Base-by-base conservation (phyloP, 2,329 filamentous ascomycete genomes). In the Aspergillus versicolor region DNA sequence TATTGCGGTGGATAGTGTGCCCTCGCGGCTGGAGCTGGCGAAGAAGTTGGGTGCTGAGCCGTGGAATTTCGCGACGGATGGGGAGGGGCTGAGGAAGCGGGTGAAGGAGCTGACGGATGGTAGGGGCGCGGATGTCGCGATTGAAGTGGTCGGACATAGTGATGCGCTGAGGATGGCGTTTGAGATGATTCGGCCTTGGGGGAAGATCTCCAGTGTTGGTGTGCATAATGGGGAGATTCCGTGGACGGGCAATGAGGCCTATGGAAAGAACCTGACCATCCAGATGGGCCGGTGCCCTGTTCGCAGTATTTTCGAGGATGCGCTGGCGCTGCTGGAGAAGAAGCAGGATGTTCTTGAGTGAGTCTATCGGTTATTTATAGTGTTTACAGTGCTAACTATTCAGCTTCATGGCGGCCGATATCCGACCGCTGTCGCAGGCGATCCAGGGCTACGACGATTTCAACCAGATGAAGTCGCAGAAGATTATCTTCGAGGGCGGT, bases 211-310 rank as follows among this genome's bases (percentile, higher is more conserved):
- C 56, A 89, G 86, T 66, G 88, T 91, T 52, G 88, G 88, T 1
- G 88, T 91, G 19, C 88, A 91, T 65, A 90, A 88, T 65, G 83
- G 79, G 19, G 86, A 88, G 76, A 84, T 88, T 53, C 84, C 86
- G 1, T 89, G 84, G 81, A 81, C 76, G 38, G 87, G 85, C 1
- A 82, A 79, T 51, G 83, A 90, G 57, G 86, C 82, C 2, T 81
- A 81, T 63, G 73, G 83, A 24, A 91, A 91, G 73, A 91, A 91
- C 58, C 63, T 91, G 57, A 83, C 82, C 44, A 64, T 91, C 24
- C 86, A 89, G 71, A 90, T 91, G 85, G 89, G 89, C 7, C 80
- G 89, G 49, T 92, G 88, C 66, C 88, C 88, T 1, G 88, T 91
- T 43, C 65, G 69, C 4, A 72, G 70, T 67, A 67, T 90, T 52